Percentiles rank a stretch among this genome's conserved stretches.
phyloP scores from a whole-genome alignment of 1,139 yeast species.

The Debaryomyces sp. region DNA sequence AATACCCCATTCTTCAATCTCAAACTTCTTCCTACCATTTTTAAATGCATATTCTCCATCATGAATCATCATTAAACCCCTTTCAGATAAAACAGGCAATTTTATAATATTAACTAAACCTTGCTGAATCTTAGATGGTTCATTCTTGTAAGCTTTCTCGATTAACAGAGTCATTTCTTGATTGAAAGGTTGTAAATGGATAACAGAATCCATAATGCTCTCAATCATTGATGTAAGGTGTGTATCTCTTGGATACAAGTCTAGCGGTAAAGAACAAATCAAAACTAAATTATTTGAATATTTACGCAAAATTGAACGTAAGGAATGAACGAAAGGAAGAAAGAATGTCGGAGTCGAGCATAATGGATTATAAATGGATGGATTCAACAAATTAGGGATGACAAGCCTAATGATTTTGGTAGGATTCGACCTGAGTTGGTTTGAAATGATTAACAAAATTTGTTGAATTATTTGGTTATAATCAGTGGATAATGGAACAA shows the following conservation, averaged over 20 bases:
- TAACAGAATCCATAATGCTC: slow-evolving; percentile 63
- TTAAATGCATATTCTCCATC: slow-evolving; percentile 83
- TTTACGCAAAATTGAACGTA: slow-evolving; percentile 57
- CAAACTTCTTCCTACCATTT: slow-evolving; percentile 80
- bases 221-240: slow-evolving; percentile 59
- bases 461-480: slow-evolving; percentile 35
- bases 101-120: slow-evolving; percentile 81
- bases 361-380: slow-evolving; percentile 69
- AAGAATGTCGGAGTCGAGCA: slow-evolving; percentile 51
- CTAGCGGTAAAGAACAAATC: slow-evolving; percentile 60
- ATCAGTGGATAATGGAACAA: slow-evolving; percentile 41
- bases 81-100: slow-evolving; percentile 70
- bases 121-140: slow-evolving; percentile 79
- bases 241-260: slow-evolving; percentile 61
- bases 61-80: slow-evolving; percentile 78
- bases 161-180: slow-evolving; percentile 69
- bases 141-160: slow-evolving; percentile 68
- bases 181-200: slow-evolving; percentile 82
- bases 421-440: slow-evolving; percentile 32
- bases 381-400: slow-evolving; percentile 78
- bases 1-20: slow-evolving; percentile 90
- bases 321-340: slow-evolving; percentile 62
- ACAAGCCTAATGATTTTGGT: slow-evolving; percentile 62
- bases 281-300: slow-evolving; percentile 51
- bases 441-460: slow-evolving; percentile 43